Evolutionary conservation across 2,329 filamentous ascomycete genomes (phyloP).

Genomic region (Epichloe gansuensis): DNA sequence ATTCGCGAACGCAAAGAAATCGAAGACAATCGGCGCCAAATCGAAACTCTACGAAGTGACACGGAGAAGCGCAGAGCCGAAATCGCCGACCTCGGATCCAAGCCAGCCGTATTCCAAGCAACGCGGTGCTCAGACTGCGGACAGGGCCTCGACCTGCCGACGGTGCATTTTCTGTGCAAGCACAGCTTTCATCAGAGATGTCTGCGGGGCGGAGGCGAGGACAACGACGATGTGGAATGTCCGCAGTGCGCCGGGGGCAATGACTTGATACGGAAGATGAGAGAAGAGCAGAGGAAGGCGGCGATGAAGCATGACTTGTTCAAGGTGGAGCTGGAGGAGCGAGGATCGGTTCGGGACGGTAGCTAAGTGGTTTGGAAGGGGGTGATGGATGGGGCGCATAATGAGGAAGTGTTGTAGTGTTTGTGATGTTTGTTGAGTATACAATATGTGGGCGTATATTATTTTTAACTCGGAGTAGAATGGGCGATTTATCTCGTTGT

Average conservation of each 20-base stretch:
- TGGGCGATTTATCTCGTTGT: neutral
- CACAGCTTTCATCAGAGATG: constrained; percentile 94
- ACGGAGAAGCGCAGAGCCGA: constrained; percentile 70
- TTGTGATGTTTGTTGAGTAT: neutral
- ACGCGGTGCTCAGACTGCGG: constrained; percentile 79
- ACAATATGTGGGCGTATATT: neutral
- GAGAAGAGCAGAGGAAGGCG: constrained; percentile 74
- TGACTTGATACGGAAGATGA: constrained; percentile 77
- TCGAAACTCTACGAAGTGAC: constrained; percentile 71
- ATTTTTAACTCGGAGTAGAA: no score
- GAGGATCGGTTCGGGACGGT: constrained; percentile 82
- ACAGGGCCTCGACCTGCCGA: constrained; percentile 68
- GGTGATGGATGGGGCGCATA: constrained; percentile 56
- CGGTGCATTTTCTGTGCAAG: constrained; percentile 93
- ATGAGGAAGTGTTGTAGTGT: constrained; percentile 16
- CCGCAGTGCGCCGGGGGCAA: constrained; percentile 77
- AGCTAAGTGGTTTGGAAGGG: constrained; percentile 87
- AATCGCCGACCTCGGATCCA: constrained; percentile 61
- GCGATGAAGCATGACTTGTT: constrained; percentile 85
- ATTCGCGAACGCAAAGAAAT: constrained; percentile 83
- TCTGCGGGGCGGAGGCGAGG: constrained; percentile 36
- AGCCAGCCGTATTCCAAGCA: constrained; percentile 81
- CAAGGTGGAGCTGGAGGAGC: constrained; percentile 61
- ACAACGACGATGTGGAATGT: constrained; percentile 61
- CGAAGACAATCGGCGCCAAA: constrained; percentile 63